Conservation (phyloP, 2,329 filamentous ascomycete genomes). For the Fonsecaea monophora region DNA sequence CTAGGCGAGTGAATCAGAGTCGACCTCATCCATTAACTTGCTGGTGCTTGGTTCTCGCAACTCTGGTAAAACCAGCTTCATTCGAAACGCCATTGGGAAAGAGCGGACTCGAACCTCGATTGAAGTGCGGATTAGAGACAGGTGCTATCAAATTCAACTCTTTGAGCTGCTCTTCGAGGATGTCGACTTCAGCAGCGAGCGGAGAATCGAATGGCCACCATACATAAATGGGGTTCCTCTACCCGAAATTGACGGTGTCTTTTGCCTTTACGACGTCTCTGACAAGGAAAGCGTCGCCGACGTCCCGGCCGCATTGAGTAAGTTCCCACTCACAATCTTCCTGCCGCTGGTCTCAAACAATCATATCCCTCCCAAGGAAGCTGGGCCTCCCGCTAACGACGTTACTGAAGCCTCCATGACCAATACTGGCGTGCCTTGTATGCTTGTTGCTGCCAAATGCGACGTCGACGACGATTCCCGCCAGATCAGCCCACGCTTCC, state of each 20-base stretch:
- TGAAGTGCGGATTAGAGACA: slow-evolving; percentile 64
- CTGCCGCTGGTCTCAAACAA: neutral
- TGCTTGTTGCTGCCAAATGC: slow-evolving; percentile 89
- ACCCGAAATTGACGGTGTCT: slow-evolving; percentile 79
- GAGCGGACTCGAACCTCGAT: slow-evolving; percentile 45
- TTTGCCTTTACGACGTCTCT: slow-evolving; percentile 88
- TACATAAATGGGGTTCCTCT: slow-evolving; percentile 69
- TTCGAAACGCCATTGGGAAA: slow-evolving; percentile 62
- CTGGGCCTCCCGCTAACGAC: slow-evolving; percentile 1
- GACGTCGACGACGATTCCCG: slow-evolving; percentile 74
- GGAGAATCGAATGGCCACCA: slow-evolving; percentile 59
- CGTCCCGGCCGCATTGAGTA: slow-evolving; percentile 79
- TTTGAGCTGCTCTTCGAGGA: slow-evolving; percentile 63
- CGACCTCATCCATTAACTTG: slow-evolving; percentile 63
- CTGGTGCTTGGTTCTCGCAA: slow-evolving; percentile 62
- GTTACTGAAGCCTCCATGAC: slow-evolving; percentile 33
- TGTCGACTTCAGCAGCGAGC: slow-evolving; percentile 57
- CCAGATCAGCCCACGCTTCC: slow-evolving; percentile 71
- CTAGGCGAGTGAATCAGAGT: slow-evolving; percentile 28
- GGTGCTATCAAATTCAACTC: slow-evolving; percentile 63
- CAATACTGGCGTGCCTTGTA: slow-evolving; percentile 61
- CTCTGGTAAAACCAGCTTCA: slow-evolving; percentile 67
- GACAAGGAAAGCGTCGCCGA: slow-evolving; percentile 76
- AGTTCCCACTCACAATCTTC: slow-evolving; percentile 46
- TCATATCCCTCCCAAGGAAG: neutral